Percentiles rank a stretch among this genome's conserved stretches.
phyloP scores from a whole-genome alignment of 768 basidiomycete species.

The Mycena belliarum region DNA sequence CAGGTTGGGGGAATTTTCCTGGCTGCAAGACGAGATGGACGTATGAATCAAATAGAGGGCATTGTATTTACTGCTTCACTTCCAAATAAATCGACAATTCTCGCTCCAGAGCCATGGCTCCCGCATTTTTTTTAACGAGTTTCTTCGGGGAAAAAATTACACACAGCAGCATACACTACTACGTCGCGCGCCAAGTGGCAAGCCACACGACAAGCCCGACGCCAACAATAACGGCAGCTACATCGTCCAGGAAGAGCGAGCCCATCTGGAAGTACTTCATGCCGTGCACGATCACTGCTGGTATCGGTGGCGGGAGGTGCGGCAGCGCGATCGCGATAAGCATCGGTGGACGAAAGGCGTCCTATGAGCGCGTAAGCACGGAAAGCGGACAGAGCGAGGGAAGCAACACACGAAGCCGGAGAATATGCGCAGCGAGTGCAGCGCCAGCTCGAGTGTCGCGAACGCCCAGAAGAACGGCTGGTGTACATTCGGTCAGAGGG shows the following conservation, averaged over 20 bases:
- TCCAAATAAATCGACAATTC: no score
- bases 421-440: slow-evolving; percentile 76
- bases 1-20: no score
- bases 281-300: slow-evolving; percentile 59
- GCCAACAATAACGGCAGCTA: slow-evolving; percentile 70
- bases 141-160: no score
- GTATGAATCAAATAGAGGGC: no score
- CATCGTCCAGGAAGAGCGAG: slow-evolving; percentile 66
- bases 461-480: slow-evolving; percentile 88
- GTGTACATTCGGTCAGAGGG: no score
- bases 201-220: slow-evolving; percentile 64
- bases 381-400: neutral
- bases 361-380: slow-evolving; percentile 35
- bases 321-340: slow-evolving; percentile 62
- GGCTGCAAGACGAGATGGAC: no score
- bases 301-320: slow-evolving; percentile 64
- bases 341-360: slow-evolving; percentile 58
- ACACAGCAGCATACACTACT: no score
- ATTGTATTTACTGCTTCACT: no score
- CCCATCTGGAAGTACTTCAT: slow-evolving; percentile 73
- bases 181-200: slow-evolving; percentile 45
- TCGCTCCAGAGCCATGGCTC: no score
- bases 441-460: slow-evolving; percentile 64
- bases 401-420: slow-evolving; percentile 57
- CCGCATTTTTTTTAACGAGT: no score